Base-by-base conservation (phyloP, 176 grass and related monocot genomes). In the Triticum aestivum region DNA sequence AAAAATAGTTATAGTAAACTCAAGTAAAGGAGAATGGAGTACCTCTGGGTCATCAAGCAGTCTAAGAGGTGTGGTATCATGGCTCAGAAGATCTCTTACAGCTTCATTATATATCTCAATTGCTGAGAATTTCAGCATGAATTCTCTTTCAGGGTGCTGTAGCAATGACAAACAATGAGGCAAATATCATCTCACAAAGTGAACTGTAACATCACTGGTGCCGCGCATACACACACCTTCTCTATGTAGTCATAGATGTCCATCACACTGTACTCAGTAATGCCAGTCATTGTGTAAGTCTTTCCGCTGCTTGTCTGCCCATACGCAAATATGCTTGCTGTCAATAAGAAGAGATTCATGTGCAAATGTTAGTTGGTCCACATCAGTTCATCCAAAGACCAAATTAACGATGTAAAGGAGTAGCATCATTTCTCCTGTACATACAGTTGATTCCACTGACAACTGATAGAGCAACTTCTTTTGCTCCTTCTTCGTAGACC, bases 11-110 rank as follows among this genome's bases (percentile, higher is more conserved):
- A 52, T 51, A 76, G 52, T 35, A 59, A 86, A 18, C 37, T 81
- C 1, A 91, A 49, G 26, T 80, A 47, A 89, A 65, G 39, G 68
- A 89, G 69, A 93, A 79, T 34, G 51, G 59, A 5, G 20, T 82
- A 96, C 97, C 88, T 98, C 97, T 65, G 97, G 97, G 91, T 99
- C 97, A 87, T 99, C 97, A 78, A 99, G 97, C 87, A 99, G 92
- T 77, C 97, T 91, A 76, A 99, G 94, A 84, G 90, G 94, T 77
- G 92, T 66, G 0, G 77, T 61, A 51, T 99, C 97, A 52, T 82
- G 64, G 83, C 92, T 94, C 30, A 99, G 79, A 62, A 99, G 94
- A 87, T 99, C 97, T 63, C 92, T 94, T 62, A 99, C 97, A 27
- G 94, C 92, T 90, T 99, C 97, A 20, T 99, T 99, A 79, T 99